Evolutionary conservation across 352 stramenopile genomes (phyloP).

Genomic region (Globisporangium spiculum): DNA sequence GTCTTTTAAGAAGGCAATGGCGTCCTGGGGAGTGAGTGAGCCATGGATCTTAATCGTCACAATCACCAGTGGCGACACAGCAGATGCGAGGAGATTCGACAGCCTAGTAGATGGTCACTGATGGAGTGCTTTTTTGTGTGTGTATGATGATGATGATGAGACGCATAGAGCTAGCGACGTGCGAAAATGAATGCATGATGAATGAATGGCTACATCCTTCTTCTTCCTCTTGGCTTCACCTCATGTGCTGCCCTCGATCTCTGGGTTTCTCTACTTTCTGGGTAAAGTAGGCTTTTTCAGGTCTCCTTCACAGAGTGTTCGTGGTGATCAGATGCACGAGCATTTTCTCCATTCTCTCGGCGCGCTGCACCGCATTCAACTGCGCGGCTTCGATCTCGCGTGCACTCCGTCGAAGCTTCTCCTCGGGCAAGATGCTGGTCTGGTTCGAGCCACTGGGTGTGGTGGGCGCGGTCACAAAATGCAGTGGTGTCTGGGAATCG

Average conservation of each 20-base stretch:
- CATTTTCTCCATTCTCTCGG: conserved; percentile 72
- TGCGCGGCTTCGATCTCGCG: conserved; percentile 56
- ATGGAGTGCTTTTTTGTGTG: neutral
- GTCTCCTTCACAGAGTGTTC: conserved; percentile 25
- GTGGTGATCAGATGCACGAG: conserved; percentile 69
- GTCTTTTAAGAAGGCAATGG: neutral
- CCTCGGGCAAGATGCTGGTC: conserved; percentile 47
- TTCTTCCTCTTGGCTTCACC: neutral
- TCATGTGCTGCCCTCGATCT: neutral
- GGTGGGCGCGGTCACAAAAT: conserved; percentile 39
- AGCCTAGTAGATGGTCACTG: neutral
- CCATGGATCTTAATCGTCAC: neutral
- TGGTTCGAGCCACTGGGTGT: conserved; percentile 30
- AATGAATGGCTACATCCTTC: conserved; percentile 12
- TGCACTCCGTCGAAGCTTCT: conserved; percentile 52
- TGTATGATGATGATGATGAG: conserved; percentile 4
- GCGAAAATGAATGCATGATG: neutral
- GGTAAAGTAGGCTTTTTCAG: neutral
- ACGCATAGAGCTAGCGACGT: conserved; percentile 10
- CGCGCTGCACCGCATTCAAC: conserved; percentile 46
- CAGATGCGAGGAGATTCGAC: neutral
- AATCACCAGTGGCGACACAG: too few relatives aligned
- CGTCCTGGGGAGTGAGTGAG: neutral
- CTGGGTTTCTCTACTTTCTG: neutral
- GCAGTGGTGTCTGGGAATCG: conserved; percentile 20